Evolutionary conservation across 305 asterid genomes (phyloP).

Genomic region (Solanum aculeatissimum): DNA sequence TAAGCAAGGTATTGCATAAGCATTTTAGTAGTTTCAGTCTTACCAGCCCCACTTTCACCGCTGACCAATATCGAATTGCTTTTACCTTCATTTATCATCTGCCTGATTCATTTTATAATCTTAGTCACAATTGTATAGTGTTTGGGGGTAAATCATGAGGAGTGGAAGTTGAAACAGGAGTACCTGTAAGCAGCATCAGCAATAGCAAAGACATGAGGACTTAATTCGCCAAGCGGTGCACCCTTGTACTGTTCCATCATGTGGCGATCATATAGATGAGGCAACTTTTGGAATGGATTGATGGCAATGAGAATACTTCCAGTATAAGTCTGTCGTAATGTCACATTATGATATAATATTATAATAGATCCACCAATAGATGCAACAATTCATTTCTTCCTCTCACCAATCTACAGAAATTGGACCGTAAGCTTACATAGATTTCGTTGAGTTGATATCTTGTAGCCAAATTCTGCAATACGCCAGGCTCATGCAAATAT

Average conservation of each 20-base stretch:
- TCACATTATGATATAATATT: not conserved
- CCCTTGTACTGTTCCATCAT: constrained; percentile 72
- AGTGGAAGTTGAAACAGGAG: constrained; percentile 7
- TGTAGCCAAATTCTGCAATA: constrained; percentile 43
- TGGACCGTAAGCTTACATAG: constrained; percentile 28
- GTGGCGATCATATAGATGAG: constrained; percentile 47
- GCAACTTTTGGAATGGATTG: constrained; percentile 73
- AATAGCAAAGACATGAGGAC: constrained; percentile 74
- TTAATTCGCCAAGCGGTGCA: constrained; percentile 52
- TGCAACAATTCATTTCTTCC: not conserved
- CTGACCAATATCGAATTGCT: constrained; percentile 65
- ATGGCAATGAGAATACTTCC: constrained; percentile 76
- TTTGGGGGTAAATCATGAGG: not conserved
- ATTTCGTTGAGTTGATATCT: constrained; percentile 57
- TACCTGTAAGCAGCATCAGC: constrained; percentile 78
- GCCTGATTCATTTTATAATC: constrained; percentile 23
- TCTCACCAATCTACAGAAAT: not conserved
- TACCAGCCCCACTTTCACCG: constrained; percentile 80
- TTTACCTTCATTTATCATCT: constrained; percentile 51
- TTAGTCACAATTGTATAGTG: not conserved
- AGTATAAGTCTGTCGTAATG: constrained; percentile 50
- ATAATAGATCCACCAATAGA: not conserved
- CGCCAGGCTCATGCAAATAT: constrained; percentile 75
- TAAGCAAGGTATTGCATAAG: constrained; percentile 65
- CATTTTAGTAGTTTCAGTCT: constrained; percentile 72